phyloP scores from a whole-genome alignment of 2,329 filamentous ascomycete species.

The Apiospora aurea region DNA sequence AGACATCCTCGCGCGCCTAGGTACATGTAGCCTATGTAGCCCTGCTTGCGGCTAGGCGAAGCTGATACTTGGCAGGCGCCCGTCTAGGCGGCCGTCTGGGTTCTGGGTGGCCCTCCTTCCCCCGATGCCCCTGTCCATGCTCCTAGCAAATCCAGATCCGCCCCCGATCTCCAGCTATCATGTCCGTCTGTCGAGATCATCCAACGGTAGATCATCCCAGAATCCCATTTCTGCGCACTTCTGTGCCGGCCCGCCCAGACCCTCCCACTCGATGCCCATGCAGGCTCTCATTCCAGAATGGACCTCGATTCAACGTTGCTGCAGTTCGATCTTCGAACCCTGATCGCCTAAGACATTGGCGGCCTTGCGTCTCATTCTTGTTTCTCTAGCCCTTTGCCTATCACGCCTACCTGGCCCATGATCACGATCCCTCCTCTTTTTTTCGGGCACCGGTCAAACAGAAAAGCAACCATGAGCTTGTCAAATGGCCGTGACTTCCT shows the following conservation, averaged over 20 bases:
- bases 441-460: neutral
- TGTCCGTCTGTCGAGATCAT: constrained; percentile 30
- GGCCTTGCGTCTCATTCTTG: constrained; percentile 12
- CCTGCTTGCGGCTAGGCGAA: neutral
- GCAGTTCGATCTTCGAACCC: constrained; percentile 8
- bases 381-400: constrained; percentile 8
- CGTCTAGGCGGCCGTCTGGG: too few species aligned
- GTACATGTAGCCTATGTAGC: neutral
- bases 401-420: neutral
- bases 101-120: neutral
- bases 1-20: neutral
- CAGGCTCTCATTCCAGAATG: constrained; percentile 26
- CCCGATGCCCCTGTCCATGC: neutral
- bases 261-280: constrained; percentile 29
- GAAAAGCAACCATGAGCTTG: neutral
- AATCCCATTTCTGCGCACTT: constrained; percentile 25
- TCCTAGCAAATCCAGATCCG: neutral
- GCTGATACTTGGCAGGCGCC: neutral
- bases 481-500: neutral
- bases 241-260: constrained; percentile 25
- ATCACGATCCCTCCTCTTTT: constrained; percentile 11
- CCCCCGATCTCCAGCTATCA: constrained; percentile 16
- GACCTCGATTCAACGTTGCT: constrained; percentile 4
- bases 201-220: constrained; percentile 30
- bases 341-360: constrained; percentile 4